phyloP scores from a whole-genome alignment of 1,284 basidiomycete species.

The Hemileia vastatrix region DNA sequence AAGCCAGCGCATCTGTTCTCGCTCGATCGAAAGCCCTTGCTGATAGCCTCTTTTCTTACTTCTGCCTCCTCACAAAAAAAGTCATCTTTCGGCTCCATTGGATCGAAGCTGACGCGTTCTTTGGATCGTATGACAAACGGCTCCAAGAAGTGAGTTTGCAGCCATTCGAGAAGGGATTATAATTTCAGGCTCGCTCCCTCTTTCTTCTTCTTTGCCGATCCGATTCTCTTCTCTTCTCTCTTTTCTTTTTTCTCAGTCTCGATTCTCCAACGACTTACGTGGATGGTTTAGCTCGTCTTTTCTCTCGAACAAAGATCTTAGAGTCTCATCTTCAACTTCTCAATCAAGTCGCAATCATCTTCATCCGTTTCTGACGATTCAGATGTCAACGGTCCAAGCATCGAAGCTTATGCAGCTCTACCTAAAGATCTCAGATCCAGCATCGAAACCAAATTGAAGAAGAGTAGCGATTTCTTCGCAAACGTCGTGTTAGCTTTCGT shows the following conservation, averaged over 20 bases:
- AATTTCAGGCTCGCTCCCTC: too few species aligned
- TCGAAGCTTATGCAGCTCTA: neutral
- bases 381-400: too few species aligned
- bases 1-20: too few species aligned
- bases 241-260: slow-evolving; percentile 51
- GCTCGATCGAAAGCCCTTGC: too few species aligned
- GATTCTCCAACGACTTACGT: slow-evolving; percentile 81
- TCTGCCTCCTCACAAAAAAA: too few species aligned
- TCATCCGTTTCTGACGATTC: slow-evolving; percentile 53
- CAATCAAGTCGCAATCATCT: slow-evolving; percentile 39
- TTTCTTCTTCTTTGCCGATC: slow-evolving; percentile 20
- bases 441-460: slow-evolving; percentile 65
- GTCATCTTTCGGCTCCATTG: slow-evolving; percentile 60
- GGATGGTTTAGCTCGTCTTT: slow-evolving; percentile 63
- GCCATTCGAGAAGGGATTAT: too few species aligned
- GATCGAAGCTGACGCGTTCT: slow-evolving; percentile 67
- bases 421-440: slow-evolving; percentile 55
- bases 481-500: slow-evolving; percentile 83
- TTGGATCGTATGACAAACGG: slow-evolving; percentile 83
- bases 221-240: slow-evolving; percentile 1
- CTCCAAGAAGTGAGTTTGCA: slow-evolving; percentile 64
- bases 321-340: slow-evolving; percentile 55
- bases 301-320: slow-evolving; percentile 63
- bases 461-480: slow-evolving; percentile 78
- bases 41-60: too few species aligned